phyloP scores from a whole-genome alignment of 805 yeast species.

The Candida berthetii region DNA sequence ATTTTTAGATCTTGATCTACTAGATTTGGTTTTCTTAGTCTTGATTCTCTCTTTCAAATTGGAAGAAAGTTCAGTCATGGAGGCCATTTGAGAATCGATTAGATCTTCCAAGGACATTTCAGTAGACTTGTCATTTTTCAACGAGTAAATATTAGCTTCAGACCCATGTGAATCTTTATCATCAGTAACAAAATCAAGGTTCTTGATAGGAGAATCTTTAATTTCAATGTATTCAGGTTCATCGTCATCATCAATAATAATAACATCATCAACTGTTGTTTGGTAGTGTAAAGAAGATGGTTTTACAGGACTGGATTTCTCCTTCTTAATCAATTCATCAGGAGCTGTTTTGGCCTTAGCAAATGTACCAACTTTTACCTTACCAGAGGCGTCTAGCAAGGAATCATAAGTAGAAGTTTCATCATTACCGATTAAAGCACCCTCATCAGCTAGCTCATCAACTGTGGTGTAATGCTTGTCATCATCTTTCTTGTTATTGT shows the following conservation, averaged over 20 bases:
- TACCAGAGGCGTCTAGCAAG: conserved; percentile 47
- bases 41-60: conserved; percentile 13
- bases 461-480: conserved; percentile 19
- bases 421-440: conserved; percentile 46
- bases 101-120: conserved; percentile 20
- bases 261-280: not conserved
- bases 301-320: not conserved
- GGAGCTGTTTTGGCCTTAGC: not conserved
- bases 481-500: conserved; percentile 2
- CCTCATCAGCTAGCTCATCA: conserved; percentile 33
- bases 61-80: conserved; percentile 16
- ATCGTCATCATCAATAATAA: conserved; percentile 2
- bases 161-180: not conserved
- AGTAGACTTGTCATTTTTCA: conserved; percentile 9
- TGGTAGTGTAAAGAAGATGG: not conserved
- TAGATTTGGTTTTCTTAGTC: not conserved
- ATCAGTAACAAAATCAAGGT: conserved; percentile 13
- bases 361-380: conserved; percentile 28
- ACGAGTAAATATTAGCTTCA: conserved; percentile 9
- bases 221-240: conserved; percentile 4
- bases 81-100: conserved; percentile 23
- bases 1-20: conserved; percentile 12
- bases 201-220: conserved; percentile 13
- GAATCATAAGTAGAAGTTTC: conserved; percentile 48
- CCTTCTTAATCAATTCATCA: not conserved